Evolutionary conservation across 2,329 filamentous ascomycete genomes (phyloP).

Genomic region (Aureobasidium sp.): DNA sequence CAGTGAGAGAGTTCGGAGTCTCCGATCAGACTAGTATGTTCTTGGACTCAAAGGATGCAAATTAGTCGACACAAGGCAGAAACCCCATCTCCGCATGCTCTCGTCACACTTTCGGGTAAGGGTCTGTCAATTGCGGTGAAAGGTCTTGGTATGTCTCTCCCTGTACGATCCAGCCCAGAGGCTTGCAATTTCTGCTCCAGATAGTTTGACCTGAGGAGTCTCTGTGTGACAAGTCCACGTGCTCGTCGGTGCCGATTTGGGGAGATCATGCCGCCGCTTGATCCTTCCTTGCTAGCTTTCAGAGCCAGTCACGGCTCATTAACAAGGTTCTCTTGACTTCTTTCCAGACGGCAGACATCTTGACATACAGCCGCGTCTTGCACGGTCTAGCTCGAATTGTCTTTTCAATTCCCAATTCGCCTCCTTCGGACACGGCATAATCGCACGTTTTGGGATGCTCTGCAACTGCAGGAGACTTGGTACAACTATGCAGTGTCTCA

Average conservation of each 20-base stretch:
- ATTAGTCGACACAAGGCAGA: not conserved
- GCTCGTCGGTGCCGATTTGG: not conserved
- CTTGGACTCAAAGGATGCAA: not conserved
- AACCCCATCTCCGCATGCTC: not conserved
- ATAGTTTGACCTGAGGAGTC: not conserved
- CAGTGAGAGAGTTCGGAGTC: not conserved
- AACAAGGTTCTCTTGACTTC: not conserved
- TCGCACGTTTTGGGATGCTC: too few relatives aligned
- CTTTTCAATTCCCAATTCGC: not conserved
- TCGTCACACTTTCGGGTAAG: not conserved
- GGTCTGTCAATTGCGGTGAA: not conserved
- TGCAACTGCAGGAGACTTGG: not conserved
- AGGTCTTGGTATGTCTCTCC: not conserved
- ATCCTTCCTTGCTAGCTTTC: not conserved
- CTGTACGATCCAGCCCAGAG: not conserved
- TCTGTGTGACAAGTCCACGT: not conserved
- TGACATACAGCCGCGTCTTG: not conserved
- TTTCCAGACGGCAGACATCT: not conserved
- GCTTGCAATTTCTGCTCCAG: not conserved
- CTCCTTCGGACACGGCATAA: too few relatives aligned
- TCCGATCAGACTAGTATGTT: not conserved
- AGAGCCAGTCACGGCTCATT: not conserved
- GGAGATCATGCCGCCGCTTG: not conserved
- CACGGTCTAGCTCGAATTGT: not conserved
- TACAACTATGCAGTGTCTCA: not conserved